phyloP scores from a whole-genome alignment of 2,329 filamentous ascomycete genomes.

The Magnaporthiopsis rhizophila region DNA sequence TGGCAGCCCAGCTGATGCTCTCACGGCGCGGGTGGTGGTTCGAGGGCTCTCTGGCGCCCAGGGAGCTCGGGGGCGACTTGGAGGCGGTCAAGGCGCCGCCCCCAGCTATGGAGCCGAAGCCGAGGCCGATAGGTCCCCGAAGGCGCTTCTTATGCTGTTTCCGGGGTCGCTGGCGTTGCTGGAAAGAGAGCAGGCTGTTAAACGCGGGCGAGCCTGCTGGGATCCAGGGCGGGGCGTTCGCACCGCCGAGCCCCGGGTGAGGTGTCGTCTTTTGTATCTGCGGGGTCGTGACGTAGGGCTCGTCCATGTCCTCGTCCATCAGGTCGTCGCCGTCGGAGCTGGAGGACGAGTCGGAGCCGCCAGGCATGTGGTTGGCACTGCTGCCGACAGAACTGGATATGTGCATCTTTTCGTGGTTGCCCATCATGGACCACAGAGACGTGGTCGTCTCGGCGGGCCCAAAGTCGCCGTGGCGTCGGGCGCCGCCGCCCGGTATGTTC shows the following conservation, averaged over 20 bases:
- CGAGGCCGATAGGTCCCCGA: slow-evolving; percentile 39
- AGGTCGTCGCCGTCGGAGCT: slow-evolving; percentile 60
- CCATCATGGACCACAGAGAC: slow-evolving; percentile 64
- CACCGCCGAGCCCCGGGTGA: slow-evolving; percentile 44
- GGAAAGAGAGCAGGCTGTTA: slow-evolving; percentile 74
- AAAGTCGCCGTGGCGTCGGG: background rate
- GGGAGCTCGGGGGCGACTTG: slow-evolving; percentile 60
- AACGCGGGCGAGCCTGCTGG: slow-evolving; percentile 58
- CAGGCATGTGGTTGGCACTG: slow-evolving; percentile 49
- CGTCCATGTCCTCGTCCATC: slow-evolving; percentile 70
- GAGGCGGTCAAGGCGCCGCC: slow-evolving; percentile 39
- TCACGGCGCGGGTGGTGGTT: slow-evolving; percentile 59
- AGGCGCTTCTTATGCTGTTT: slow-evolving; percentile 51
- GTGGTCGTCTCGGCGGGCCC: slow-evolving; percentile 51
- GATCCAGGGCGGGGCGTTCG: slow-evolving; percentile 33
- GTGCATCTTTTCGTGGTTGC: slow-evolving; percentile 59
- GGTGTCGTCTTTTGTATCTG: slow-evolving; percentile 56
- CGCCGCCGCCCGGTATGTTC: slow-evolving; percentile 43
- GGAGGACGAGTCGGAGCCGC: slow-evolving; percentile 70
- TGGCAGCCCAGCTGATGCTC: slow-evolving; percentile 84
- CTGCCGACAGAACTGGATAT: slow-evolving; percentile 79
- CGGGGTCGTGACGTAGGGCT: slow-evolving; percentile 75
- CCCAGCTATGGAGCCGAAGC: slow-evolving; percentile 32
- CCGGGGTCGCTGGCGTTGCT: slow-evolving; percentile 66
- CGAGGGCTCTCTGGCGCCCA: slow-evolving; percentile 21